These are phyloP conservation scores for Septoria petroselini DNA, from an alignment of 2,329 filamentous ascomycete genomes.

Conservation along the genomic window DNA sequence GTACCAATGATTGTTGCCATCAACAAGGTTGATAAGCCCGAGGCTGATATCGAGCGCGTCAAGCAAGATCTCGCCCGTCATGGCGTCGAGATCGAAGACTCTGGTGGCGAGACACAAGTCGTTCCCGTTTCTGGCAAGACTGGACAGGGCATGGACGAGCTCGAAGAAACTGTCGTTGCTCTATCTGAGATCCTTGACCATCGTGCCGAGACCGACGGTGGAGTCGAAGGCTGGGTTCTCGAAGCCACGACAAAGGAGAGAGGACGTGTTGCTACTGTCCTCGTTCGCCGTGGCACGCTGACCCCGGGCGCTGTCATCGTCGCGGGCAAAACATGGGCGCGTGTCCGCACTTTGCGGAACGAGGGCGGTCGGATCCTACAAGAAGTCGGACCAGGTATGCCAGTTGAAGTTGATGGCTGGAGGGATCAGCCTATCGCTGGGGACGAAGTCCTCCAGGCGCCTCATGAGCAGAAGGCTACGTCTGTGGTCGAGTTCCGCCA, in stretches of 20 bases:
- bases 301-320: conserved; percentile 77
- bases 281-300: conserved; percentile 84
- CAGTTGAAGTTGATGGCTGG: conserved; percentile 95
- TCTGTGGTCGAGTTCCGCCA: conserved; percentile 72
- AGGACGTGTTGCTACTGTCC: conserved; percentile 81
- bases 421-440: conserved; percentile 80
- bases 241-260: conserved; percentile 84
- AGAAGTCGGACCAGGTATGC: conserved; percentile 79
- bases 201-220: conserved; percentile 71
- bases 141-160: conserved; percentile 81
- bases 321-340: conserved; percentile 83
- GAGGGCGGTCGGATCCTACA: conserved; percentile 71
- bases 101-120: conserved; percentile 88
- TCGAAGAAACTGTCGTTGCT: conserved; percentile 86
- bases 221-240: conserved; percentile 88
- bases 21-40: conserved; percentile 92
- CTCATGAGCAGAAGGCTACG: conserved; percentile 73
- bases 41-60: conserved; percentile 74
- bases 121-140: conserved; percentile 92
- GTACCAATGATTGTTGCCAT: conserved; percentile 97
- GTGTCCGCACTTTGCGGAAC: conserved; percentile 78
- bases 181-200: conserved; percentile 88
- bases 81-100: conserved; percentile 90
- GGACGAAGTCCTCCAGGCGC: conserved; percentile 79
- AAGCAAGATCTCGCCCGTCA: conserved; percentile 82